A percentile compares a stretch with the other conserved stretches of the same genome.
Evolutionary conservation across 768 basidiomycete species (phyloP).

Genomic region (Strobilomyces confusus): DNA sequence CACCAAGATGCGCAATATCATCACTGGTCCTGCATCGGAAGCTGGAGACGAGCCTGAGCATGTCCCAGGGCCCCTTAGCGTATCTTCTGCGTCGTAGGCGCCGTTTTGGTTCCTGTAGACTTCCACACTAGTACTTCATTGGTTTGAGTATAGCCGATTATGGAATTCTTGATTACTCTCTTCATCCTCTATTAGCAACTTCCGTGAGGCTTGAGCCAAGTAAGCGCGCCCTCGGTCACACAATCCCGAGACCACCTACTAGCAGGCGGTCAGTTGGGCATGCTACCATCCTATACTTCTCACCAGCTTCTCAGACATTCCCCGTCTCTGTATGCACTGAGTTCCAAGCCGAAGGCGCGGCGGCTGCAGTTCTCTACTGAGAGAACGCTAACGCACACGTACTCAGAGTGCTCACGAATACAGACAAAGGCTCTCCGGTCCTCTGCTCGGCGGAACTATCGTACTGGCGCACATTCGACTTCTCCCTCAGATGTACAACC

Average conservation of each 20-base stretch:
- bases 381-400: background rate
- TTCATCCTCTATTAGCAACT: background rate
- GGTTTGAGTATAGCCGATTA: background rate
- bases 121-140: constrained; percentile 8
- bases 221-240: too few species aligned
- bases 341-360: background rate
- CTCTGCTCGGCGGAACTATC: background rate
- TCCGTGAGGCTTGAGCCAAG: too few species aligned
- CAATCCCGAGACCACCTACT: too few species aligned
- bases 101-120: background rate
- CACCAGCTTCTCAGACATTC: background rate
- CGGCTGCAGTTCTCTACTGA: background rate
- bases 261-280: background rate
- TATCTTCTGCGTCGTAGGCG: constrained; percentile 19
- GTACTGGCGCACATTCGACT: background rate
- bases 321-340: background rate
- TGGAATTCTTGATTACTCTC: constrained; percentile 10
- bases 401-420: background rate
- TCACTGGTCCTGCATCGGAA: constrained; percentile 48
- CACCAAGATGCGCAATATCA: constrained; percentile 66
- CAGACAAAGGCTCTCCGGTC: background rate
- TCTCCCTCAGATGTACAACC: background rate
- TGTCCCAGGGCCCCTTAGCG: constrained; percentile 15
- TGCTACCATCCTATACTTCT: background rate
- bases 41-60: constrained; percentile 46